Base-by-base conservation (phyloP, 345 rosid species). In the Moringa oleifera region DNA sequence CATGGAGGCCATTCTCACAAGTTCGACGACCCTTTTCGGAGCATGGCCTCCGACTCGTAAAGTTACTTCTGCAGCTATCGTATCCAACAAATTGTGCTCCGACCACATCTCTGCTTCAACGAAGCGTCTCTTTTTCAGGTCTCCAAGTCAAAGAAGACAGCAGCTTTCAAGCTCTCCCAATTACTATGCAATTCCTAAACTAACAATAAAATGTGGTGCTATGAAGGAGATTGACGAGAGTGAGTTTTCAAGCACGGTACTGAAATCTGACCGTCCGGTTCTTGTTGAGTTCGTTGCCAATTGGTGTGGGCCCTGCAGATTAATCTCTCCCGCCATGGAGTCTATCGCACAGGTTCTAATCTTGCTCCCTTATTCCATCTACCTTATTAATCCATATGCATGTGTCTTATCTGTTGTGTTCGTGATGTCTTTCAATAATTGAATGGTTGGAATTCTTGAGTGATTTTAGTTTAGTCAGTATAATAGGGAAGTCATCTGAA, bases 291-390 rank as follows among this genome's bases (percentile, higher is more conserved):
- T 90, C 79, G 87, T 90, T 4, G 97, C 97, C 53, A 77, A 66
- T 59, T 88, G 97, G 97, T 90, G 97, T 55, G 97, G 97, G 22
- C 95, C 97, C 7, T 90, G 97, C 77, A 88, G 90, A 52, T 74
- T 90, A 64, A 86, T 90, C 67, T 79, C 89, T 75, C 87, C 93
- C 5, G 89, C 92, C 55, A 77, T 88, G 74, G 85, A 89, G 68
- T 74, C 76, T 60, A 62, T 86, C 31, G 75, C 89, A 7, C 77
- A 83, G 88, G 89, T 81, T 49, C 47, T 18, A 1, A 41, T 41
- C 47, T 41, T 41, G 1, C 1, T 41, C 12, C 47, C 13, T 41
- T 15, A 9, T 41, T 41, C 1, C 12, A 41, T 41, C 17, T 41
- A 28, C 17, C 13, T 11, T 11, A 41, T 41, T n/a, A n/a, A n/a